These are phyloP conservation scores for Cryptococcus neoformans DNA, from an alignment of 1,284 basidiomycete genomes.

Conservation along the genomic window DNA sequence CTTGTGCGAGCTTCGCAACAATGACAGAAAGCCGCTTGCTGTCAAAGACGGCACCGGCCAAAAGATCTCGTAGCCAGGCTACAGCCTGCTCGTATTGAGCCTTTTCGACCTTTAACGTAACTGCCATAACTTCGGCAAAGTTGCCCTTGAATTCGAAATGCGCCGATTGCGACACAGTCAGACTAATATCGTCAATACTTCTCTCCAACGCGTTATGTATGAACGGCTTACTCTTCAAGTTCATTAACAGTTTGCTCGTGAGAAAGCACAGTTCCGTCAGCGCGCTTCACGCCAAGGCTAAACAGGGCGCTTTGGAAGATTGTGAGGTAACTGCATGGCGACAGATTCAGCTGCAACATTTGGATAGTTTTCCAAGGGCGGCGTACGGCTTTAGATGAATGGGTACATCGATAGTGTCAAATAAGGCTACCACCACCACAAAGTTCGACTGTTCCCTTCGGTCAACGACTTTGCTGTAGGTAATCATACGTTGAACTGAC, in stretches of 20 bases:
- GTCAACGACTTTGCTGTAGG: neutral
- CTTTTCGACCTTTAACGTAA: constrained; percentile 81
- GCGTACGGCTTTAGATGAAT: constrained; percentile 71
- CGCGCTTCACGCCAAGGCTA: constrained; percentile 74
- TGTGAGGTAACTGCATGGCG: constrained; percentile 61
- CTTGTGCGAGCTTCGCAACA: constrained; percentile 85
- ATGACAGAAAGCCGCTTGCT: constrained; percentile 83
- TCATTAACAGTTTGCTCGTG: constrained; percentile 91
- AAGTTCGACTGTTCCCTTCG: constrained; percentile 72
- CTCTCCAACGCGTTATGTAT: neutral
- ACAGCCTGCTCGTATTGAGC: constrained; percentile 77
- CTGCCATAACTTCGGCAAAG: constrained; percentile 71
- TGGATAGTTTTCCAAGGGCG: neutral
- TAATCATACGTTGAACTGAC: constrained; percentile 48
- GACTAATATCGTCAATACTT: constrained; percentile 34
- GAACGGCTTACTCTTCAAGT: constrained; percentile 63
- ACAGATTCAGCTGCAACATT: neutral
- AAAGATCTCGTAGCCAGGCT: constrained; percentile 81
- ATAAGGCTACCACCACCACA: constrained; percentile 72
- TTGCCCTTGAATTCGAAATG: constrained; percentile 65
- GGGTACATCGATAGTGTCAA: constrained; percentile 71
- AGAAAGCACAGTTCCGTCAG: constrained; percentile 65
- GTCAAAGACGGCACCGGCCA: constrained; percentile 79
- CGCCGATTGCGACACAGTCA: constrained; percentile 84
- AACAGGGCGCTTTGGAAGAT: constrained; percentile 87